These are phyloP conservation scores for Chrysanthemum seticuspe DNA, from an alignment of 129 eudicot genomes.

Conservation along the genomic window DNA sequence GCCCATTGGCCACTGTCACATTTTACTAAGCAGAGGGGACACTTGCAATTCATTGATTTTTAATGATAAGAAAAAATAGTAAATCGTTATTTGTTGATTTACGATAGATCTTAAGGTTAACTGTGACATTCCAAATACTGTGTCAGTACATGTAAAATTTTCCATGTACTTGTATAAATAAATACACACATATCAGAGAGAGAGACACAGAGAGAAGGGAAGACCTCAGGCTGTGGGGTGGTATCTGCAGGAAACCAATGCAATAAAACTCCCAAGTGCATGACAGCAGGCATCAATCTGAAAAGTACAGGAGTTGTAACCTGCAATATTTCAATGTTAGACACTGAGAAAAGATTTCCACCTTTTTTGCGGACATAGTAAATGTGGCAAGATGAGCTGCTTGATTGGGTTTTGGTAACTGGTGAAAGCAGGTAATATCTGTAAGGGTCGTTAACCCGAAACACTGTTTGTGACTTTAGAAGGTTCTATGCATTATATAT, in stretches of 20 bases:
- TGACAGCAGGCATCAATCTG: slow-evolving; percentile 77
- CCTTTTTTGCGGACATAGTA: not conserved
- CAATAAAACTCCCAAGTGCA: slow-evolving; percentile 93
- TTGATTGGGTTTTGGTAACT: no score
- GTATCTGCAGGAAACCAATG: slow-evolving; percentile 91
- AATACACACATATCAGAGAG: not conserved
- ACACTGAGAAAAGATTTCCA: not conserved
- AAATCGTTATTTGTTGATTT: not conserved
- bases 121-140: not conserved
- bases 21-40: not conserved
- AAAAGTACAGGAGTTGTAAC: slow-evolving; percentile 91
- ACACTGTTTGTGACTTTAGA: no score
- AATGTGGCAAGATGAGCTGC: no score
- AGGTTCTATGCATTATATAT: no score
- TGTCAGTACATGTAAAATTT: not conserved
- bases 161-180: not conserved
- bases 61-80: not conserved
- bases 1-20: no score
- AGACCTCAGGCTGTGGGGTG: slow-evolving; percentile 58
- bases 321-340: slow-evolving; percentile 40
- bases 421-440: no score
- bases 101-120: not conserved
- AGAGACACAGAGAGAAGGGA: slow-evolving; percentile 29
- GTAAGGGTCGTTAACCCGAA: no score
- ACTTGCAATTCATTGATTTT: not conserved